Conservation (phyloP, 2,329 filamentous ascomycete species). For the Colletotrichum tropicicola region DNA sequence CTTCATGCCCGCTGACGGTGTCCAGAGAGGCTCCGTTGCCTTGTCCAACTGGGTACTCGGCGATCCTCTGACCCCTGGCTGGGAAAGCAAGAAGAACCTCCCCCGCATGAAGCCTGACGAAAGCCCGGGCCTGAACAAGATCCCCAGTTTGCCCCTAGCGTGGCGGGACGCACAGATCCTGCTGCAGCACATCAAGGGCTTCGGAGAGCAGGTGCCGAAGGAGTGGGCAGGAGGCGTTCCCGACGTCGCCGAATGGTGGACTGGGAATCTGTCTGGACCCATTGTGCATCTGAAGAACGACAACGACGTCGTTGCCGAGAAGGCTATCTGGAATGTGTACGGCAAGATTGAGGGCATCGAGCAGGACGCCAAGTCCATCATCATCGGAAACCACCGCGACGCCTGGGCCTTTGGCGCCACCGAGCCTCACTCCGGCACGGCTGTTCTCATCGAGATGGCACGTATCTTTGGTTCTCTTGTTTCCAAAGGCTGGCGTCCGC, state of each 20-base stretch:
- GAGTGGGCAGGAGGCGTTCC: conserved; percentile 83
- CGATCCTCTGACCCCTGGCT: conserved; percentile 92
- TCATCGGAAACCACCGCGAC: conserved; percentile 94
- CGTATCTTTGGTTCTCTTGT: conserved; percentile 84
- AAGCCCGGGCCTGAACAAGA: conserved; percentile 77
- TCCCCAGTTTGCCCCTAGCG: conserved; percentile 88
- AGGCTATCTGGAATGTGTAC: conserved; percentile 92
- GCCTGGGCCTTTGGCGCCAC: conserved; percentile 89
- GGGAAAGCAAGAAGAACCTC: conserved; percentile 73
- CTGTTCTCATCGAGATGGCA: conserved; percentile 88
- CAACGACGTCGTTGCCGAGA: conserved; percentile 83
- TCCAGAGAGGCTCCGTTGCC: conserved; percentile 84
- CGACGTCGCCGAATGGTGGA: conserved; percentile 78
- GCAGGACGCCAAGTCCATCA: conserved; percentile 81
- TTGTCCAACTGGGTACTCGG: conserved; percentile 85
- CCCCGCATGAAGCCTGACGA: conserved; percentile 75
- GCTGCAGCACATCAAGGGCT: conserved; percentile 78
- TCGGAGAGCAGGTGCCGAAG: conserved; percentile 73
- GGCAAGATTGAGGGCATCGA: conserved; percentile 87
- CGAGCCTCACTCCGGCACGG: conserved; percentile 88
- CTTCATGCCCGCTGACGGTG: conserved; percentile 82
- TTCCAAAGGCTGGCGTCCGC: conserved; percentile 83
- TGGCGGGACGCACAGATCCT: conserved; percentile 89
- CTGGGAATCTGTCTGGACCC: conserved; percentile 78
- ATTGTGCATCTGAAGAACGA: conserved; percentile 84